These are phyloP conservation scores for Physcomitrellopsis africana DNA, from an alignment of 225 moss, liverwort and hornwort genomes.

Conservation along the genomic window DNA sequence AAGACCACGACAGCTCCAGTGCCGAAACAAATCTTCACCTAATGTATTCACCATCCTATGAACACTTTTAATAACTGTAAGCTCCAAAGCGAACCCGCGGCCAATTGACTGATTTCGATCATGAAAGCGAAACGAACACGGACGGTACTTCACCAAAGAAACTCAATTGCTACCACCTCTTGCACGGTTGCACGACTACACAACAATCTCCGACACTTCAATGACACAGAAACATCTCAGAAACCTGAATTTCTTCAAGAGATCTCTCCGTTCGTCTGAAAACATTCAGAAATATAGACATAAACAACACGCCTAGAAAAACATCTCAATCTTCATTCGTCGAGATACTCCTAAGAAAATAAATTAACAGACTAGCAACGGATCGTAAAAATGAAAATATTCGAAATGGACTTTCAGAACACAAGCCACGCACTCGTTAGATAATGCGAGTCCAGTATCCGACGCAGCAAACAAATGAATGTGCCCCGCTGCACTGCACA, in stretches of 20 bases:
- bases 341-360: no score
- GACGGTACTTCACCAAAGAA: conserved; percentile 17
- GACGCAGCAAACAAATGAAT: neutral
- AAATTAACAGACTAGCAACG: no score
- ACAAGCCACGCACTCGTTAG: conserved; percentile 5
- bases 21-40: conserved; percentile 7
- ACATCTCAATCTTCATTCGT: no score
- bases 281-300: neutral
- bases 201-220: conserved; percentile 17
- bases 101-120: conserved; percentile 14
- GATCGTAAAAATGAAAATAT: neutral
- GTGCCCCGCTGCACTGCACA: neutral
- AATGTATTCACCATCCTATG: neutral
- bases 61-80: neutral
- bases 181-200: conserved; percentile 11
- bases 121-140: conserved; percentile 4
- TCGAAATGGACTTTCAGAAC: conserved; percentile 1
- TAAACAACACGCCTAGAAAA: no score
- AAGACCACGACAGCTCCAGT: conserved; percentile 3
- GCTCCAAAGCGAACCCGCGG: conserved; percentile 16
- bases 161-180: conserved; percentile 13
- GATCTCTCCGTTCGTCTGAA: neutral
- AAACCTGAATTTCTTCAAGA: conserved; percentile 14
- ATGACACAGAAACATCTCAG: conserved; percentile 22
- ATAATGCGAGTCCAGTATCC: conserved; percentile 7